Base-by-base conservation (phyloP, 768 basidiomycete genomes). In the Lactifluus subvellereus region DNA sequence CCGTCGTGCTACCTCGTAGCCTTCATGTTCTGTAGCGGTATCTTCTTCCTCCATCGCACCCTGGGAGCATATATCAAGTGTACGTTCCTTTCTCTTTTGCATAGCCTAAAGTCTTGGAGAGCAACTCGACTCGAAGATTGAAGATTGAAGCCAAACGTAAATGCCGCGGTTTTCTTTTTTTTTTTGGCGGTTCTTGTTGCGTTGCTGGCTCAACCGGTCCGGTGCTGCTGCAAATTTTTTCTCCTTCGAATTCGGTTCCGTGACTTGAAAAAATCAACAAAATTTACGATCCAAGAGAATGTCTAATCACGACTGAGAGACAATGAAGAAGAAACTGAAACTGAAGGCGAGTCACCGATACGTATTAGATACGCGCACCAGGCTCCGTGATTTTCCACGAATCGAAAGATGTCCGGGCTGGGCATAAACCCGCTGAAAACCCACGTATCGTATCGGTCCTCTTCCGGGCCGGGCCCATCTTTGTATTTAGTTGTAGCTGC, bases 1-100 rank as follows among this genome's bases (percentile, higher is more conserved):
- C 53, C 71, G 72, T 47, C 67, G 63, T 30, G 62, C 35, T 6
- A 54, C 32, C 40, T 48, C n/a, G 37, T 60, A 43, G 11, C 53
- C 54, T 37, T 40, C 10, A 6, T n/a, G 14, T 30, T 48, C 20
- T 42, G 57, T 1, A 2, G 16, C 13, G 5, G 16, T 16, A 0
- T 59, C 53, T 30, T 9, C 33, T 48, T 55, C 38, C 47, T 35
- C 42, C 53, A 43, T 64, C n/a, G 4, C 9, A 8, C 48, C 18
- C 20, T n/a, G 22, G 33, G 42, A 4, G 55, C 6, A 38, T 37
- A 11, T 20, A 13, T 13, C 14, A 30, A 14, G 27, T 6, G 47
- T 32, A 10, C 60, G 47, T 42, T 49, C 43, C n/a, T 22, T 57
- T 35, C 35, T 58, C 35, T 48, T 47, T 38, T 45, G 9, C 35